Conservation (phyloP, 2,329 filamentous ascomycete genomes). For the Sporothrix phasma region DNA sequence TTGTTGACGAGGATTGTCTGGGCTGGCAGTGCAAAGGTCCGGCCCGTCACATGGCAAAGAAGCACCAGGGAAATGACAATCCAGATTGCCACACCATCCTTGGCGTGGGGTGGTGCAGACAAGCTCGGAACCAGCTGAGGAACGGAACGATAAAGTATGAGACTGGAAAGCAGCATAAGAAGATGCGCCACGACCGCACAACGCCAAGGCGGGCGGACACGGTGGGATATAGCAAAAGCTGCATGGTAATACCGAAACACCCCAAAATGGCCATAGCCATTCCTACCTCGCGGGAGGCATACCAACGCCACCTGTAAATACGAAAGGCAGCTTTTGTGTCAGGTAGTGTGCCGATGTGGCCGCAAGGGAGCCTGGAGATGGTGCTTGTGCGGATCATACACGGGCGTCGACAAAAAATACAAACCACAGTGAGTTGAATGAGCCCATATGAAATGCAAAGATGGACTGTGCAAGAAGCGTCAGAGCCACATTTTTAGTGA, state of each 20-base stretch:
- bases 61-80: slow-evolving; percentile 52
- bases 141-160: slow-evolving; percentile 62
- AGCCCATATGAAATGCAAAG: slow-evolving; percentile 61
- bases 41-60: slow-evolving; percentile 57
- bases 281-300: slow-evolving; percentile 60
- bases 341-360: slow-evolving; percentile 21
- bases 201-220: slow-evolving; percentile 59
- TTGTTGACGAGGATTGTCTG: slow-evolving; percentile 53
- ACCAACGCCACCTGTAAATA: slow-evolving; percentile 68
- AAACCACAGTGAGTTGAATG: slow-evolving; percentile 68
- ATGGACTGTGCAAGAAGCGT: slow-evolving; percentile 58
- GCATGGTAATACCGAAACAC: slow-evolving; percentile 62
- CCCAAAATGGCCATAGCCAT: slow-evolving; percentile 69
- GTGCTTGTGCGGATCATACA: slow-evolving; percentile 35
- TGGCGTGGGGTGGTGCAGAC: slow-evolving; percentile 39
- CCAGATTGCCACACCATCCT: slow-evolving; percentile 52
- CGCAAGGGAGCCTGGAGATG: slow-evolving; percentile 15
- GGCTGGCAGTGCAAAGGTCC: slow-evolving; percentile 56
- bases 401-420: slow-evolving; percentile 66
- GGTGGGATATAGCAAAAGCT: slow-evolving; percentile 60
- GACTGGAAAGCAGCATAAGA: slow-evolving; percentile 59
- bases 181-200: slow-evolving; percentile 56
- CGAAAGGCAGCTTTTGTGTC: slow-evolving; percentile 40
- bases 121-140: slow-evolving; percentile 56
- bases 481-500: slow-evolving; percentile 43